Conservation (phyloP, 2,329 filamentous ascomycete species). For the Chrysosporium queenslandicum region DNA sequence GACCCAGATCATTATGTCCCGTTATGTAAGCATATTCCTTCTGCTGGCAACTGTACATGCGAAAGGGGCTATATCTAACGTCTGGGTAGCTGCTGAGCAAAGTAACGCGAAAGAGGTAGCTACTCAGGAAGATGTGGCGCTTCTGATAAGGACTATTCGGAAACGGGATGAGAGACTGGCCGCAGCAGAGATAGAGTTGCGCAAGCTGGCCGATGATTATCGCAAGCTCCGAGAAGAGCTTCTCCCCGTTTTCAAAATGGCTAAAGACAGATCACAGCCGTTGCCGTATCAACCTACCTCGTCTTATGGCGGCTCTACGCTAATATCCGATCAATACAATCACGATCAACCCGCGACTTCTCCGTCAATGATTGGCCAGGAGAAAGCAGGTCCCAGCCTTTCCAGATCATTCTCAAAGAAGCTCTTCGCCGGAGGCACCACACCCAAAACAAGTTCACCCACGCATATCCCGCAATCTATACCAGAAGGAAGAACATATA, state of each 20-base stretch:
- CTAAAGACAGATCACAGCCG: constrained; percentile 84
- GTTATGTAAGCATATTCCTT: constrained; percentile 55
- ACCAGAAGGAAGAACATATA: constrained; percentile 55
- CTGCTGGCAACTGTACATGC: not conserved
- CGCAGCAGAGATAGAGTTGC: constrained; percentile 70
- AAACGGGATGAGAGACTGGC: constrained; percentile 84
- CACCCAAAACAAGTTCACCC: constrained; percentile 66
- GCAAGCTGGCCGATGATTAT: constrained; percentile 78
- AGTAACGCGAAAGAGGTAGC: constrained; percentile 76
- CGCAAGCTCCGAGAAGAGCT: constrained; percentile 81
- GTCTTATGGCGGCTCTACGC: constrained; percentile 19
- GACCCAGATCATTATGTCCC: constrained; percentile 92
- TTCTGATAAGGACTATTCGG: constrained; percentile 79
- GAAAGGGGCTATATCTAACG: constrained; percentile 1
- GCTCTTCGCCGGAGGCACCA: constrained; percentile 55
- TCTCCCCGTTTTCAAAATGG: constrained; percentile 76
- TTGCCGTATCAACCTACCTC: constrained; percentile 50
- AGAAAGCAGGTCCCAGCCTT: constrained; percentile 45
- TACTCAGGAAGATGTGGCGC: constrained; percentile 84
- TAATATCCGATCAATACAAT: constrained; percentile 24
- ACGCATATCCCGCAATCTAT: constrained; percentile 57
- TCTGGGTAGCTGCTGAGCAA: constrained; percentile 67
- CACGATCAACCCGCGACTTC: constrained; percentile 35
- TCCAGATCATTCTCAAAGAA: constrained; percentile 68
- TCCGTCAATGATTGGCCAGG: constrained; percentile 25